These are phyloP conservation scores for Pichia sporocuriosa DNA, from an alignment of 805 yeast genomes.

Conservation along the genomic window DNA sequence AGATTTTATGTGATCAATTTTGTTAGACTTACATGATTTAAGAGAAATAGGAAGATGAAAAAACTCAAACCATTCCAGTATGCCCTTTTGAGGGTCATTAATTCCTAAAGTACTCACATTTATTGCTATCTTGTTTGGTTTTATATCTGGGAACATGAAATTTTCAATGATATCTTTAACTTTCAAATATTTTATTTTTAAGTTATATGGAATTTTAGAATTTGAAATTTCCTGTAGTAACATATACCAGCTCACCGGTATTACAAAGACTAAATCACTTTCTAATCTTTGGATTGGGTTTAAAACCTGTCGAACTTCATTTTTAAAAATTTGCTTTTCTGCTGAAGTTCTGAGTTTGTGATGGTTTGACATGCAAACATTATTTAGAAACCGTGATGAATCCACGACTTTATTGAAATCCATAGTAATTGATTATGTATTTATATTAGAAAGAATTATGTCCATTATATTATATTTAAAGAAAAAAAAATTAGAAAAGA, in stretches of 20 bases:
- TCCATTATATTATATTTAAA: too few relatives aligned
- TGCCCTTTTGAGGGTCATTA: background rate
- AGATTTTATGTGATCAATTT: background rate
- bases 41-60: background rate
- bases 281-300: background rate
- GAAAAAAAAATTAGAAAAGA: background rate
- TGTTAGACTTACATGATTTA: background rate
- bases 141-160: background rate
- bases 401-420: conserved; percentile 8
- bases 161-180: background rate
- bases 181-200: background rate
- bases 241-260: background rate
- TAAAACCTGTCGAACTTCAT: background rate
- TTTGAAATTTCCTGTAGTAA: background rate
- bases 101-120: background rate
- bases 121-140: background rate
- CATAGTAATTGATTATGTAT: conserved; percentile 5
- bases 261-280: background rate
- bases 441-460: too few relatives aligned
- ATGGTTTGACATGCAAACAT: too few relatives aligned
- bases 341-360: background rate
- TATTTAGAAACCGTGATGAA: too few relatives aligned
- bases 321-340: background rate
- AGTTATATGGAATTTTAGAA: background rate
- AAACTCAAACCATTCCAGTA: conserved; percentile 3